Evolutionary conservation across 1,139 yeast species (phyloP).

Genomic region (Diutina ranongensis): DNA sequence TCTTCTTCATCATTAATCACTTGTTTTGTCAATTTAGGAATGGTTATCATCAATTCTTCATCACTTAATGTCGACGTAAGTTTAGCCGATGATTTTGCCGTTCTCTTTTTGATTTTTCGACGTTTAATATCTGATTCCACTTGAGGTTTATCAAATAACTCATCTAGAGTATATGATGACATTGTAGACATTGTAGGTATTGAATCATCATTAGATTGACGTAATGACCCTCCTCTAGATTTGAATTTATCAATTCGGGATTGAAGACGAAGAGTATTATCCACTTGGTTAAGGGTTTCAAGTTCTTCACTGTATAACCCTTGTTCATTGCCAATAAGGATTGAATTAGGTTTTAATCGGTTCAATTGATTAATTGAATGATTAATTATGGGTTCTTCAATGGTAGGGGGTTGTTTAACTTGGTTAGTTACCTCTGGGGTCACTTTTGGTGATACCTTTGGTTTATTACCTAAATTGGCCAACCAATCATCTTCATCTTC

Average conservation of each 20-base stretch:
- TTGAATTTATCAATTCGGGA: not conserved
- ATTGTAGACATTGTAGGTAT: no score
- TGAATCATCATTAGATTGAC: no score
- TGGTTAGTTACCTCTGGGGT: not conserved
- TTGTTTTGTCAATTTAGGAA: not conserved
- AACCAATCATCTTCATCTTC: conserved; percentile 4
- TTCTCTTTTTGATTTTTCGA: not conserved
- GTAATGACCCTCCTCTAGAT: no score
- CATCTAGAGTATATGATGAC: not conserved
- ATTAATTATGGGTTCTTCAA: not conserved
- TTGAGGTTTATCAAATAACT: not conserved
- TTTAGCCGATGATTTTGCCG: not conserved
- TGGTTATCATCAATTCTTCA: not conserved
- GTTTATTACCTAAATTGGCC: not conserved
- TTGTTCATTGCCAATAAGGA: not conserved
- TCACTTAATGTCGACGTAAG: not conserved
- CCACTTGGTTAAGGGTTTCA: not conserved
- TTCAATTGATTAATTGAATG: not conserved
- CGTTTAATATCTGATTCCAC: not conserved
- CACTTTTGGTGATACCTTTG: not conserved
- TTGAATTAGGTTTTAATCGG: not conserved
- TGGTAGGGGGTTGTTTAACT: not conserved
- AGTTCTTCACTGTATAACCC: not conserved
- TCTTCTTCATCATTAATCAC: not conserved
- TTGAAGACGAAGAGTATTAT: not conserved